Percentiles rank a stretch among this genome's conserved stretches.
These are phyloP conservation scores for Pleoardoris graminearum DNA, from an alignment of 2,329 filamentous ascomycete species.

Conservation along the genomic window DNA sequence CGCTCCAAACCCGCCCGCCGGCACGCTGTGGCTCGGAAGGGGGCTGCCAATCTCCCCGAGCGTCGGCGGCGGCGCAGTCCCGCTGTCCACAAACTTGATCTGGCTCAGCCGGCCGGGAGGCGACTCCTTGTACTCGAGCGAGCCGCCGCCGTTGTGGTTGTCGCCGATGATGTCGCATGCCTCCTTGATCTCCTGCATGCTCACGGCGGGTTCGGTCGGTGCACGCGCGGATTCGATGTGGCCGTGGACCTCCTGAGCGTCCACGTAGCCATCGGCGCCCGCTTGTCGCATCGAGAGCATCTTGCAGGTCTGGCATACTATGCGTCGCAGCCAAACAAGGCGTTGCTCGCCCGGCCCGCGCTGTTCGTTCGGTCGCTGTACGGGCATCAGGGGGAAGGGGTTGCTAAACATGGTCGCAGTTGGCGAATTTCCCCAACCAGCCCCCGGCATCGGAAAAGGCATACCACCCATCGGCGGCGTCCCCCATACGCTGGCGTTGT, in stretches of 20 bases:
- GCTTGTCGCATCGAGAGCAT: slow-evolving; percentile 53
- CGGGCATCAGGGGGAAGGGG: slow-evolving; percentile 32
- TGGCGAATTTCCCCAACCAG: slow-evolving; percentile 47
- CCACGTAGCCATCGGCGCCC: slow-evolving; percentile 67
- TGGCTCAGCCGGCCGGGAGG: slow-evolving; percentile 42
- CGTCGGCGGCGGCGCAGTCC: slow-evolving; percentile 28
- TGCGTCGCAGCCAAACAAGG: slow-evolving; percentile 44
- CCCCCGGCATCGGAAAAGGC: slow-evolving; percentile 45
- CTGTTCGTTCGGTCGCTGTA: slow-evolving; percentile 29
- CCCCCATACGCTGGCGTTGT: slow-evolving; percentile 46
- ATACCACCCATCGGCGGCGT: slow-evolving; percentile 47
- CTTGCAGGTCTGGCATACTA: slow-evolving; percentile 80
- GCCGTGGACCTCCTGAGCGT: slow-evolving; percentile 64
- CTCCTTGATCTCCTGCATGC: slow-evolving; percentile 71
- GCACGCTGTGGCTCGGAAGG: slow-evolving; percentile 48
- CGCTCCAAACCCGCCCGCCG: slow-evolving; percentile 35
- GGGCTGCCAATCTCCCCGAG: slow-evolving; percentile 55
- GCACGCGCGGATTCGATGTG: slow-evolving; percentile 69
- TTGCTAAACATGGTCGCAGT: slow-evolving; percentile 40
- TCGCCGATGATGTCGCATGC: slow-evolving; percentile 93
- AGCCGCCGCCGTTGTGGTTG: slow-evolving; percentile 79
- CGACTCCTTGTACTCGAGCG: slow-evolving; percentile 70
- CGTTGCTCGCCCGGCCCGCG: slow-evolving; percentile 34
- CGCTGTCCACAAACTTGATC: slow-evolving; percentile 50
- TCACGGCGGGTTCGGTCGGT: slow-evolving; percentile 59